phyloP scores from a whole-genome alignment of 148 eudicot genomes.

The Amaranthus palmeri region DNA sequence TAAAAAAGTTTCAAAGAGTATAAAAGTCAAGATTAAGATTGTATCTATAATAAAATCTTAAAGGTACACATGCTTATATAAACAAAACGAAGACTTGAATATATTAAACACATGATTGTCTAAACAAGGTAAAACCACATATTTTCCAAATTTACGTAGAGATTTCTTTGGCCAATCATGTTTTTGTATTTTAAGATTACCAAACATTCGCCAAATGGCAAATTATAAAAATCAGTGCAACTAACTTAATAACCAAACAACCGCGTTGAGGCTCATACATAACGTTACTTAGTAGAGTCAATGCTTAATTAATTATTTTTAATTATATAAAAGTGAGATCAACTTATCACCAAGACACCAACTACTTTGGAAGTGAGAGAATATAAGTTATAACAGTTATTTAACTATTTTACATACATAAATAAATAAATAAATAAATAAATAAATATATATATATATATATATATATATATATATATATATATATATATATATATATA shows the following conservation, averaged over 20 bases:
- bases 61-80: conserved; percentile 1
- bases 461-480: too few relatives aligned
- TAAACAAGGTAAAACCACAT: conserved; percentile 2
- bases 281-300: conserved; percentile 17
- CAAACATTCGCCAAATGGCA: background rate
- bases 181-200: background rate
- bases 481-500: too few relatives aligned
- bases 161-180: background rate
- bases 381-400: background rate
- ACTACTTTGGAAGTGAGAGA: conserved; percentile 11
- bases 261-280: conserved; percentile 19
- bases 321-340: background rate
- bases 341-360: conserved; percentile 17
- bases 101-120: background rate
- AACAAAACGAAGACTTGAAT: background rate
- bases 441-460: too few relatives aligned
- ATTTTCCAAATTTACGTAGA: background rate
- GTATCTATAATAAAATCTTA: background rate
- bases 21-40: conserved; percentile 24
- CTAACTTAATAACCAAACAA: conserved; percentile 16
- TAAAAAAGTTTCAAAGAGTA: background rate
- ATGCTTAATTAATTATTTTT: background rate
- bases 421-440: too few relatives aligned
- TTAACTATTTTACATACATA: background rate
- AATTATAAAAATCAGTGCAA: background rate